Base-by-base conservation (phyloP, 140 eudicot genomes). In the Stevia rebaudiana region DNA sequence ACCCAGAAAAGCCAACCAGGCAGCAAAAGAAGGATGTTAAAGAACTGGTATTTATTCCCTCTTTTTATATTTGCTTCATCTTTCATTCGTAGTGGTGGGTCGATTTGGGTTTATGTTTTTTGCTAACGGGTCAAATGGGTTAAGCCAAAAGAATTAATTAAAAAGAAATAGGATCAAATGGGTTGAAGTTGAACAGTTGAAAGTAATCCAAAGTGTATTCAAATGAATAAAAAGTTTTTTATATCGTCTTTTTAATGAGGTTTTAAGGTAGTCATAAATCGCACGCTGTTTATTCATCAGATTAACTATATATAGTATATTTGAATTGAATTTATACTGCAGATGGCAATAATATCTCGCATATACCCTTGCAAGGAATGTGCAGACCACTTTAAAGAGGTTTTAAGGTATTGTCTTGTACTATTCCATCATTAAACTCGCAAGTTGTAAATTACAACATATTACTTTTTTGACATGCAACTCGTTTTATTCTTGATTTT, bases 341-440 rank as follows among this genome's bases (percentile, higher is more conserved):
- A 88, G 99, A 85, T 92, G 99, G 94, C 89, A 50, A 88, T 88
- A 73, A 31, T 88, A 61, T 88, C 99, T 30, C 88, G 99, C 59
- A 85, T 92, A 74, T 92, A 88, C 75, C 99, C 99, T 65, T 92
- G 99, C 63, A 79, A 85, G 79, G 99, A 88, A 73, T 92, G 99
- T 65, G 99, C 97, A 24, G 97, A 92, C 75, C 99, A 92, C 85
- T 92, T 92, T 49, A 88, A 92, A 78, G 97, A 92, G 70, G 90
- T 92, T 43, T 66, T 88, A 67, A 85, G 96, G 99, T 92, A 63
- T n/a, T 42, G 30, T 52, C 59, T 0, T 35, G 70, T 25, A 17
- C 47, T 43, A 6, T 68, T 28, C 30, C 48, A 43, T 43, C 33
- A 30, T 44, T 57, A 13, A 57, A 57, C 56, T 28, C 56, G 47